These are phyloP conservation scores for Sporisorium exsertum DNA, from an alignment of 1,284 basidiomycete genomes.

Conservation along the genomic window DNA sequence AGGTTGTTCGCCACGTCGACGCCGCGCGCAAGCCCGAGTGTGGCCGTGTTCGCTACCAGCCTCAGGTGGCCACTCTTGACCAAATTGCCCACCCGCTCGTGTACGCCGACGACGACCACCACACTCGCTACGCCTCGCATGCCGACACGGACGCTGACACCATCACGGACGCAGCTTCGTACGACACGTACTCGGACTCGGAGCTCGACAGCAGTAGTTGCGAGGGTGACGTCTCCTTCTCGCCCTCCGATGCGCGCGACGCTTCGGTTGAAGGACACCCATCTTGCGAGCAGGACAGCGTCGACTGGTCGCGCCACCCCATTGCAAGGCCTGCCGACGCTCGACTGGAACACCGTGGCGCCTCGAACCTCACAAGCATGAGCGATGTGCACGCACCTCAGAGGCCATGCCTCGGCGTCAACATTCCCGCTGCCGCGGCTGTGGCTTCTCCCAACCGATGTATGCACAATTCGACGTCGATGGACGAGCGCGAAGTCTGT, in stretches of 20 bases:
- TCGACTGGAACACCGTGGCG: constrained; percentile 14
- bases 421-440: constrained; percentile 20
- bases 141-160: constrained; percentile 9
- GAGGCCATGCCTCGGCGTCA: constrained; percentile 22
- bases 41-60: constrained; percentile 27
- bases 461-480: constrained; percentile 24
- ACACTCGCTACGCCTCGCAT: constrained; percentile 14
- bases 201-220: constrained; percentile 50
- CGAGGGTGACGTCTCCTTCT: constrained; percentile 44
- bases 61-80: constrained; percentile 34
- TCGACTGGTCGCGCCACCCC: constrained; percentile 38
- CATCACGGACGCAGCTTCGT: constrained; percentile 15
- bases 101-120: constrained; percentile 29
- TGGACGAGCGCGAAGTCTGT: constrained; percentile 39
- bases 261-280: constrained; percentile 16
- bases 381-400: constrained; percentile 31
- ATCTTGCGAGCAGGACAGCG: constrained; percentile 26
- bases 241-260: constrained; percentile 33
- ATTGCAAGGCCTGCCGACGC: constrained; percentile 20
- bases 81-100: constrained; percentile 21
- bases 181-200: constrained; percentile 45
- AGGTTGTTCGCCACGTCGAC: constrained; percentile 35
- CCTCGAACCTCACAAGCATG: constrained; percentile 39
- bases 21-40: constrained; percentile 39
- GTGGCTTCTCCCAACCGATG: constrained; percentile 16